Evolutionary conservation across 139 green algal species (phyloP).

Genomic region (Cymbomonas tetramitiformis): DNA sequence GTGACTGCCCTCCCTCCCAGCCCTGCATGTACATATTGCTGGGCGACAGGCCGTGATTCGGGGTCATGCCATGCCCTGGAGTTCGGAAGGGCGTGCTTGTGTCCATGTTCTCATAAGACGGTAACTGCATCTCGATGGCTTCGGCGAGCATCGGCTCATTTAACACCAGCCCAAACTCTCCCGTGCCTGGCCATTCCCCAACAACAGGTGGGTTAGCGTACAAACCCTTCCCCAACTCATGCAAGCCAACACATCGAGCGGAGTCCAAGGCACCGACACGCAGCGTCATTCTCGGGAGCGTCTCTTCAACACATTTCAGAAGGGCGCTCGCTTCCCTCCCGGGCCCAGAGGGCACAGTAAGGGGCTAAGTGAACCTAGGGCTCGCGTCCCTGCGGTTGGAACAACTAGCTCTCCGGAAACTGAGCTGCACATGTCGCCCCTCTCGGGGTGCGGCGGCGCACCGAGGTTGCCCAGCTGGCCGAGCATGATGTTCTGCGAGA

Average conservation of each 20-base stretch:
- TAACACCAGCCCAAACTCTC: slow-evolving; percentile 80
- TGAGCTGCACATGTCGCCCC: not conserved
- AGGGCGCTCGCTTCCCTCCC: no score
- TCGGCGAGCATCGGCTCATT: slow-evolving; percentile 72
- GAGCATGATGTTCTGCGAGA: slow-evolving; percentile 95
- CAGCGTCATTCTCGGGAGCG: no score
- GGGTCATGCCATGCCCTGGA: slow-evolving; percentile 2
- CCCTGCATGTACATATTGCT: no score
- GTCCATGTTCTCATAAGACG: slow-evolving; percentile 9
- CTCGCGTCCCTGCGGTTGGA: not conserved
- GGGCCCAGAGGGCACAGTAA: no score
- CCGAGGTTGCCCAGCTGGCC: slow-evolving; percentile 48
- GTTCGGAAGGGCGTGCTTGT: not conserved
- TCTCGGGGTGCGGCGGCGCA: slow-evolving; percentile 8
- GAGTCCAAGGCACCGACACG: no score
- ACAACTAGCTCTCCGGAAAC: not conserved
- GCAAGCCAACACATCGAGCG: no score
- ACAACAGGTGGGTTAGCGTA: slow-evolving; percentile 27
- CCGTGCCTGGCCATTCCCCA: no score
- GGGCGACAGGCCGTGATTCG: no score
- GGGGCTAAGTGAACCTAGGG: no score
- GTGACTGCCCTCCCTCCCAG: not conserved
- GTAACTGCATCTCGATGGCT: slow-evolving; percentile 63
- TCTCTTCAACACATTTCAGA: no score
- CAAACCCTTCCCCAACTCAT: no score